These are phyloP conservation scores for Colletotrichum phormii DNA, from an alignment of 2,329 filamentous ascomycete species.

Conservation along the genomic window DNA sequence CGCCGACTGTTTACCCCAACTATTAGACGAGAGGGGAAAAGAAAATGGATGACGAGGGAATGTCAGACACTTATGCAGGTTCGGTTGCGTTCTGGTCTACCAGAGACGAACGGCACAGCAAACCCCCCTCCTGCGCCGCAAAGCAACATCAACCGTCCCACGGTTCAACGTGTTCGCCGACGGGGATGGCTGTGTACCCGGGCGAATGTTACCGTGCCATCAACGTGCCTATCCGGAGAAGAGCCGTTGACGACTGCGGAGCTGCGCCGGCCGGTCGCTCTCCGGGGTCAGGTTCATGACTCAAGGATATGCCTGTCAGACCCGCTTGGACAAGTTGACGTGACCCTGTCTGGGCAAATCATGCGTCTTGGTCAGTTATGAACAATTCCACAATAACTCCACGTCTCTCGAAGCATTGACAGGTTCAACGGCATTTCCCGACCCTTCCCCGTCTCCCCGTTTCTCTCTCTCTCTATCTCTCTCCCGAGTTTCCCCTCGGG, in stretches of 20 bases:
- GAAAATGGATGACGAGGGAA: neutral
- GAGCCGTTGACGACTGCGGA: constrained; percentile 15
- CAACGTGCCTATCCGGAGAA: neutral
- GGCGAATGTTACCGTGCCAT: constrained; percentile 25
- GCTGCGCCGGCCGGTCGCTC: constrained; percentile 7
- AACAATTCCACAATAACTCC: constrained; percentile 12
- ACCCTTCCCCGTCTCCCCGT: neutral
- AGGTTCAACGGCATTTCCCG: neutral
- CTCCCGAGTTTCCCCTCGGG: neutral
- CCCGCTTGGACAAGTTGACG: neutral
- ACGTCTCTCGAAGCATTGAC: neutral
- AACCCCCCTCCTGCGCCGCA: neutral
- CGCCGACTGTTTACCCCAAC: neutral
- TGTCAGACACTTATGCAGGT: neutral
- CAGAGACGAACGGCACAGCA: neutral
- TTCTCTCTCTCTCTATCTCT: neutral
- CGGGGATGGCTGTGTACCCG: constrained; percentile 13
- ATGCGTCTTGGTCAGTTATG: constrained; percentile 3
- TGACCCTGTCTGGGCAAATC: constrained; percentile 22
- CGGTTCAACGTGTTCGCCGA: neutral
- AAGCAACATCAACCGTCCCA: neutral
- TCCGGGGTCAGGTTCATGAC: constrained; percentile 18
- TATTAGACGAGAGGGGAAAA: neutral
- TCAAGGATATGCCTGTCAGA: constrained; percentile 3
- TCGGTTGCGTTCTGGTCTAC: neutral